Evolutionary conservation across 441 rosid species (phyloP), one percentile per base, ranked within the genome.

Genomic region (Theobroma grandiflorum): DNA sequence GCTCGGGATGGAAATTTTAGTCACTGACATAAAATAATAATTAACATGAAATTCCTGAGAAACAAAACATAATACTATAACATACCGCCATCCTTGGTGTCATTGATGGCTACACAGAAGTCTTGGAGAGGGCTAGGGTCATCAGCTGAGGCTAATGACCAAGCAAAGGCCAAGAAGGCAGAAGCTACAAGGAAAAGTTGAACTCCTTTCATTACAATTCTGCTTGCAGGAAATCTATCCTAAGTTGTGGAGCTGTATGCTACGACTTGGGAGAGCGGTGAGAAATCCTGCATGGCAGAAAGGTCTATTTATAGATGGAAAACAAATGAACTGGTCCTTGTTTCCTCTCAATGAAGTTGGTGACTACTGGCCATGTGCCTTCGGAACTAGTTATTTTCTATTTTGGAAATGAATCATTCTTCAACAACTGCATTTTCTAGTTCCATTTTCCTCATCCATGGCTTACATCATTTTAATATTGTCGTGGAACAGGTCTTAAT

Each of bases 41-140:
- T 26, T 26, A 26, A 26, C 31, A 26, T 26, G 31, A 26, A 26
- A 26, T 0, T 26, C 31, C 31, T 26, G 31, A 26, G 31, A 26
- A 1, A 26, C 31, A 26, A 26, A 26, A 26, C 31, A 1, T 26
- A 26, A 26, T 26, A 26, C 31, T 26, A 26, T 26, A 26, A 26
- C 2, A 6, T 37, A 18, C 50, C 18, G 31, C 52, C 76, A 58
- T 58, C 16, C 8, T 50, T 9, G 31, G 82, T 76, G 37, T 79
- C 82, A 9, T 77, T 1, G 66, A 72, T 40, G 5, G 64, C 86
- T 0, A 84, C 81, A 37, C 86, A 84, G 38, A 80, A 66, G 82
- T 80, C 86, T 45, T 83, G 86, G 2, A 83, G 79, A 16, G 81
- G 83, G 61, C 76, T 67, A 3, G 81, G 87, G 47, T 84, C 87